Conservation (phyloP, 805 yeast species). For the Lachancea sp. region DNA sequence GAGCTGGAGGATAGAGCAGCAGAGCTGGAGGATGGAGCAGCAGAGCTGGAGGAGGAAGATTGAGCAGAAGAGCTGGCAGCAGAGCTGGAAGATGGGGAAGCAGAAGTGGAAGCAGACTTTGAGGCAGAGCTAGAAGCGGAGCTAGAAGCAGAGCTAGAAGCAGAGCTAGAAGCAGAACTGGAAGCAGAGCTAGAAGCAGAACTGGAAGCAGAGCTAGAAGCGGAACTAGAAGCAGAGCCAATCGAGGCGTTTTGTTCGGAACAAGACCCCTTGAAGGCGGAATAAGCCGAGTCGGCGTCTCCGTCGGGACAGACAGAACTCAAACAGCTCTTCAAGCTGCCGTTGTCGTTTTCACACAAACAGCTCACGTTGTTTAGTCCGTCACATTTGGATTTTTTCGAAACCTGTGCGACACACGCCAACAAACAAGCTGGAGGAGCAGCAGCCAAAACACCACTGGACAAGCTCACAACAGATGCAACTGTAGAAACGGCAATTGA, state of each 20-base stretch:
- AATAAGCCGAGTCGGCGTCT: conserved; percentile 49
- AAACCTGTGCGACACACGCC: conserved; percentile 77
- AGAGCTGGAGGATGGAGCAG: conserved; percentile 10
- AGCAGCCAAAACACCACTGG: conserved; percentile 47
- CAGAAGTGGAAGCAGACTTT: conserved; percentile 18
- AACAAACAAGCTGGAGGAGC: conserved; percentile 89
- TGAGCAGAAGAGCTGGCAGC: conserved; percentile 19
- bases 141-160: conserved; percentile 33
- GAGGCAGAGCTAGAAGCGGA: conserved; percentile 21
- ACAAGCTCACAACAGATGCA: conserved; percentile 23
- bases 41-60: conserved; percentile 23
- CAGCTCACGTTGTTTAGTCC: conserved; percentile 61
- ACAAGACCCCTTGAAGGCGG: conserved; percentile 53
- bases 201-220: conserved; percentile 31
- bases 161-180: conserved; percentile 27
- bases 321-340: conserved; percentile 56
- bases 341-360: conserved; percentile 54
- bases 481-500: conserved; percentile 24
- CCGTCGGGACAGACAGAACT: conserved; percentile 62
- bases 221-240: conserved; percentile 20
- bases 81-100: conserved; percentile 19
- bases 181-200: conserved; percentile 26
- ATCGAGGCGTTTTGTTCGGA: conserved; percentile 38
- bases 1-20: conserved; percentile 16
- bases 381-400: conserved; percentile 45